phyloP scores from a whole-genome alignment of 2,329 filamentous ascomycete species.

The Elsinoe necatrix region DNA sequence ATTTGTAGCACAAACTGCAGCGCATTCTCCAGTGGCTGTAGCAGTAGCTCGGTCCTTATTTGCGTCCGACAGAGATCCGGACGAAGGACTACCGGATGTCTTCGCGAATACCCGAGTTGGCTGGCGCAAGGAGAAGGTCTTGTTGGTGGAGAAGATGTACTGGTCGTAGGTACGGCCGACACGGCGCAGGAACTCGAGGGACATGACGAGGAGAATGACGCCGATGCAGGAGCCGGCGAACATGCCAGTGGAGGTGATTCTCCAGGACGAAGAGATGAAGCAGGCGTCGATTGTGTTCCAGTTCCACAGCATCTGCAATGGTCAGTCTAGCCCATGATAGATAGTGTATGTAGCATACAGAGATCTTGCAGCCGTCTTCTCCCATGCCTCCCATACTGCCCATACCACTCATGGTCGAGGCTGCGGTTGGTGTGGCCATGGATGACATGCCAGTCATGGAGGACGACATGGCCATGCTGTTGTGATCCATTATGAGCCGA shows the following conservation, averaged over 20 bases:
- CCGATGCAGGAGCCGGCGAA: conserved; percentile 77
- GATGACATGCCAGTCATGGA: conserved; percentile 15
- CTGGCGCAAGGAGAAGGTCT: conserved; percentile 9
- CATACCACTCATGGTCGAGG: conserved; percentile 18
- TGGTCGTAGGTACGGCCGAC: conserved; percentile 64
- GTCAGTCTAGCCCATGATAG: neutral
- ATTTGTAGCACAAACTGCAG: neutral
- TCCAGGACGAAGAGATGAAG: conserved; percentile 64
- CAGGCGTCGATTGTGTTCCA: conserved; percentile 63
- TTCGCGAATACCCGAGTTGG: neutral
- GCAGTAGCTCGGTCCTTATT: neutral
- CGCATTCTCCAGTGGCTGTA: neutral
- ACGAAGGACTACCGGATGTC: neutral
- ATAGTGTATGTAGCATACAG: conserved; percentile 24
- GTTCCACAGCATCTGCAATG: conserved; percentile 66
- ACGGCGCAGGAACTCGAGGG: conserved; percentile 65
- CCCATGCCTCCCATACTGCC: conserved; percentile 20
- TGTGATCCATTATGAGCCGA: neutral
- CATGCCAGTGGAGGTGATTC: conserved; percentile 58
- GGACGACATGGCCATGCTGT: conserved; percentile 18
- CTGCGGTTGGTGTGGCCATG: conserved; percentile 3
- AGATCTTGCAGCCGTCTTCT: conserved; percentile 30
- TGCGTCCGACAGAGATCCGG: neutral
- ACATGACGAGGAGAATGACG: conserved; percentile 63
- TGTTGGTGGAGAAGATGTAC: conserved; percentile 37